Evolutionary conservation across 352 stramenopile species (phyloP).

Genomic region (Phytophthora syringae): DNA sequence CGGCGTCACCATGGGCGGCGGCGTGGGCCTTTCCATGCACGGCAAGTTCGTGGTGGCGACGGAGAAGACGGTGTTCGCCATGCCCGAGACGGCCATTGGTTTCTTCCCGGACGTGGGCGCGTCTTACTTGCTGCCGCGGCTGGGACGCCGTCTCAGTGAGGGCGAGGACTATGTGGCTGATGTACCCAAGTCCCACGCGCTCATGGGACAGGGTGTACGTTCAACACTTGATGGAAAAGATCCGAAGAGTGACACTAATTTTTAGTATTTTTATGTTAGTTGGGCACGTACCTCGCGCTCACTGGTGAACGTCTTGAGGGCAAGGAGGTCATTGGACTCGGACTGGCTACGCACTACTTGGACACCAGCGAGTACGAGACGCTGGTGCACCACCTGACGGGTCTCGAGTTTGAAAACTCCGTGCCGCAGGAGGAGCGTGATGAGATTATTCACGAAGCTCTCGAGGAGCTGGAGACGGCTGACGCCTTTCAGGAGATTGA

Average conservation of each 20-base stretch:
- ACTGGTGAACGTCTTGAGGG: slow-evolving; percentile 93
- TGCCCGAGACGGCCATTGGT: slow-evolving; percentile 98
- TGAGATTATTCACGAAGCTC: slow-evolving; percentile 86
- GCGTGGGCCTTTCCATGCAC: slow-evolving; percentile 97
- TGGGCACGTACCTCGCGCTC: slow-evolving; percentile 96
- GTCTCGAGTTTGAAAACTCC: slow-evolving; percentile 69
- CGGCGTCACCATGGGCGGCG: slow-evolving; percentile 98
- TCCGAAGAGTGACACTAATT: background rate
- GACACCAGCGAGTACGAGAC: slow-evolving; percentile 87
- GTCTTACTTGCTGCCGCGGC: slow-evolving; percentile 92
- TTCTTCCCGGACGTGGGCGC: slow-evolving; percentile 98
- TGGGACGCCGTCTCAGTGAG: slow-evolving; percentile 72
- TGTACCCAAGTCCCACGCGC: slow-evolving; percentile 70
- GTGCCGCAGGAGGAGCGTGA: slow-evolving; percentile 83
- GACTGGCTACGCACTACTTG: slow-evolving; percentile 97
- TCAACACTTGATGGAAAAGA: background rate
- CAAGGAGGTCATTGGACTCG: slow-evolving; percentile 91
- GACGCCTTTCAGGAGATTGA: slow-evolving; percentile 85
- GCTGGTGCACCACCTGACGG: slow-evolving; percentile 88
- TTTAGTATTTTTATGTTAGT: slow-evolving; percentile 30
- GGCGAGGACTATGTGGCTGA: slow-evolving; percentile 77
- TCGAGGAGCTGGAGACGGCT: slow-evolving; percentile 85
- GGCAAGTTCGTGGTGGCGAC: slow-evolving; percentile 97
- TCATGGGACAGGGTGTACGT: slow-evolving; percentile 76
- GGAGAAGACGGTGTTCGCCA: slow-evolving; percentile 98